Conservation (phyloP, 495 filamentous ascomycete genomes). For the Staphylotrichum tortipilum region DNA sequence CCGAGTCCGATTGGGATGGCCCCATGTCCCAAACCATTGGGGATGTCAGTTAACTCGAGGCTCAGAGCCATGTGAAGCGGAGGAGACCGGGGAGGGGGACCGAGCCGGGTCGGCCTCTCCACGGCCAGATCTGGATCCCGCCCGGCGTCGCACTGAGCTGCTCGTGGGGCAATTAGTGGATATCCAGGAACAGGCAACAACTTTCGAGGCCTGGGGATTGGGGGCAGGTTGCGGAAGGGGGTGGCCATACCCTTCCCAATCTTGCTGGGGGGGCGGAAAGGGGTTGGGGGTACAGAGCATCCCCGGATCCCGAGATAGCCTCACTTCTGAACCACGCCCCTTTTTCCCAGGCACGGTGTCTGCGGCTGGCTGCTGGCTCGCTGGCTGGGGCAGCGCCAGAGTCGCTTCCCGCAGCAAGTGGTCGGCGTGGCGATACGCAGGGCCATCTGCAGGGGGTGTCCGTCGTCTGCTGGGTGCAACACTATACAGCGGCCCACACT, state of each 20-base stretch:
- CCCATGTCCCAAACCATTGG: too few species aligned
- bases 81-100: not conserved
- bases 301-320: not conserved
- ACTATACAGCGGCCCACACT: too few species aligned
- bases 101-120: not conserved
- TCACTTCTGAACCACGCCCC: not conserved
- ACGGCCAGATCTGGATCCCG: not conserved
- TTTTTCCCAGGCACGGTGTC: not conserved
- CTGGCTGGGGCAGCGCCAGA: not conserved
- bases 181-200: conserved; percentile 8
- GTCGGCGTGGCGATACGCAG: not conserved
- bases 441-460: too few species aligned
- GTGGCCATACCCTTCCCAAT: too few species aligned
- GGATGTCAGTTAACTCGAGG: not conserved
- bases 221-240: too few species aligned
- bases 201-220: not conserved
- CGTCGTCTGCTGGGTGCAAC: too few species aligned
- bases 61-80: not conserved
- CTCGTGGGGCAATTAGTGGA: not conserved
- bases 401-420: not conserved
- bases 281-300: not conserved
- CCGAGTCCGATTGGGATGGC: not conserved
- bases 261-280: too few species aligned
- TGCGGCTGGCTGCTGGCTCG: too few species aligned
- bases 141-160: not conserved